Evolutionary conservation across 2,329 filamentous ascomycete genomes (phyloP), one percentile per base, ranked within the genome.

Genomic region (Trichophaea hybrida): DNA sequence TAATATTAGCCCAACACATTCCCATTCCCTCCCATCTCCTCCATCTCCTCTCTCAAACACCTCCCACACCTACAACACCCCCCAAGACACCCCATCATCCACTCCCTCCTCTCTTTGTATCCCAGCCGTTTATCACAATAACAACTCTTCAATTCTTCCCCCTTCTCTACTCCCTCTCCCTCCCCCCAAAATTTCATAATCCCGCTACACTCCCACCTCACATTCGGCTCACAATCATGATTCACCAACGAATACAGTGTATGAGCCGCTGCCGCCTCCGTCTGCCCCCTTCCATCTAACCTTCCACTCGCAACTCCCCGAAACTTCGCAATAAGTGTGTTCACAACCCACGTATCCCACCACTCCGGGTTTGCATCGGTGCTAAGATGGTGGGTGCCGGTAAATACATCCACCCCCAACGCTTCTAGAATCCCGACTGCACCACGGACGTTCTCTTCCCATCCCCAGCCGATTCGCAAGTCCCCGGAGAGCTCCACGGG

Each of bases 221-320:
- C 89, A 71, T 95, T 96, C 6, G 93, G 93, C 70, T 95, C 83
- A 73, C 93, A 98, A 71, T 89, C 88, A 71, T 98, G 93, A 69
- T 98, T 98, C 33, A 91, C 90, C 34, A 97, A 77, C 73, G 90
- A 97, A 89, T 93, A 98, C 67, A 94, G 82, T 1, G 91, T 89
- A 73, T 97, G 64, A 13, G 97, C 90, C 33, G 91, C 91, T 33
- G 88, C 88, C 4, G 95, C 85, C 68, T 97, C 93, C 0, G 93
- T 91, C 7, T 87, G 81, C 2, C 89, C 87, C 64, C 91, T 86
- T 67, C 80, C 80, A 63, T 81, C 88, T 66, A 93, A 84, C 43
- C 87, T 80, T 4, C 90, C 91, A 1, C 88, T 94, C 0, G 93
- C 93, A 0, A 90, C 95, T 56, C 88, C 93, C 31, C 93, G 81